Percentiles rank a stretch among this genome's conserved stretches.
Conservation (phyloP, 73 alveolate species). For the Tetrahymena thermophila region DNA sequence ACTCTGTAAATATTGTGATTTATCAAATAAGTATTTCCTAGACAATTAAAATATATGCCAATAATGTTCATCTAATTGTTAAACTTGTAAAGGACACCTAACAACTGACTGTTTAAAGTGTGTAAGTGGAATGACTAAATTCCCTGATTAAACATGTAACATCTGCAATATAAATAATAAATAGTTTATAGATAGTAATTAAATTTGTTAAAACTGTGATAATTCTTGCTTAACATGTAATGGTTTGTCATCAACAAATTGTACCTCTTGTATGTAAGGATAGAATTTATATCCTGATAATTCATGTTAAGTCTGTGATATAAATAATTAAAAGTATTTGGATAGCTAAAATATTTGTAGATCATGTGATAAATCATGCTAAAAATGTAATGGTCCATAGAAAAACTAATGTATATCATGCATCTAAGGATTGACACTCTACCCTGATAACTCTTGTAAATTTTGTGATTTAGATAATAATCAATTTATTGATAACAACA, state of each 20-base stretch:
- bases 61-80: not conserved
- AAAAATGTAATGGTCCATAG: not conserved
- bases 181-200: not conserved
- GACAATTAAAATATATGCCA: not conserved
- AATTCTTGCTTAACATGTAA: not conserved
- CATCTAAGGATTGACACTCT: not conserved
- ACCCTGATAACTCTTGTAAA: not conserved
- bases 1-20: not conserved
- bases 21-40: not conserved
- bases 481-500: not conserved
- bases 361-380: not conserved
- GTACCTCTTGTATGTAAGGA: not conserved
- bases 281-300: not conserved
- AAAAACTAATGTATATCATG: not conserved
- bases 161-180: not conserved
- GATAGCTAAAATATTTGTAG: not conserved
- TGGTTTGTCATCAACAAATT: not conserved
- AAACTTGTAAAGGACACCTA: not conserved
- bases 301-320: not conserved
- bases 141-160: not conserved
- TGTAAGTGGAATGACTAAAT: not conserved
- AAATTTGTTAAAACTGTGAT: not conserved
- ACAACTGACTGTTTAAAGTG: not conserved
- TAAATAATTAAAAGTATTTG: not conserved
- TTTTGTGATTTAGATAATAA: not conserved